Evolutionary conservation across 495 filamentous ascomycete genomes (phyloP).

Genomic region (Hyaloscypha finlandica): DNA sequence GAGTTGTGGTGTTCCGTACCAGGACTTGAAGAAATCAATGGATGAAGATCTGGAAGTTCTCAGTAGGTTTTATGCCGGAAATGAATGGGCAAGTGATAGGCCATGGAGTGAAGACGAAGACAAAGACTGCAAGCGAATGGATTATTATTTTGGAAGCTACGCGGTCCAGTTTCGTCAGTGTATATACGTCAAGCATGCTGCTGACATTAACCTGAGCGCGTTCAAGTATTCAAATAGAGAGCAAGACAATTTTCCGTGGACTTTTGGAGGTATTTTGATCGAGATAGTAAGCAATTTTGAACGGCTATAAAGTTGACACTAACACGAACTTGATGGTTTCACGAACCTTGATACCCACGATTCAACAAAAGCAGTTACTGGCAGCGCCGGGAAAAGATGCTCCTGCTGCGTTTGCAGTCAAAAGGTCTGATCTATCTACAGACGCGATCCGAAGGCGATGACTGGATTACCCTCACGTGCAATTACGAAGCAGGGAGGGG

Average conservation of each 20-base stretch:
- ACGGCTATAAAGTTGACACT: too few relatives aligned
- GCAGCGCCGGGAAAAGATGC: too few relatives aligned
- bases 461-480: too few relatives aligned
- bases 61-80: constrained; percentile 56
- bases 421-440: too few relatives aligned
- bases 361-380: too few relatives aligned
- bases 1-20: constrained; percentile 48
- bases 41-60: constrained; percentile 59
- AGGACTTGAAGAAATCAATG: constrained; percentile 40
- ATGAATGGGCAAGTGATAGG: too few relatives aligned
- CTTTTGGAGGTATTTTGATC: constrained; percentile 60
- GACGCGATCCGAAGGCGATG: too few relatives aligned
- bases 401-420: too few relatives aligned
- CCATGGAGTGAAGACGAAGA: too few relatives aligned
- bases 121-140: constrained; percentile 54
- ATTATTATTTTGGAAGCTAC: constrained; percentile 65
- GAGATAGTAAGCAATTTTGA: constrained; percentile 39
- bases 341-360: too few relatives aligned
- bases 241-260: constrained; percentile 53
- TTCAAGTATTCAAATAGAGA: constrained; percentile 51
- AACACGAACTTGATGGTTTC: too few relatives aligned
- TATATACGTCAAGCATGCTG: constrained; percentile 56
- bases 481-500: too few relatives aligned
- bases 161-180: constrained; percentile 62
- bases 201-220: constrained; percentile 51